A percentile compares a stretch with the other conserved stretches of the same genome.
These are phyloP conservation scores for Schizophyllum amplum DNA, from an alignment of 1,284 basidiomycete genomes.

Conservation along the genomic window DNA sequence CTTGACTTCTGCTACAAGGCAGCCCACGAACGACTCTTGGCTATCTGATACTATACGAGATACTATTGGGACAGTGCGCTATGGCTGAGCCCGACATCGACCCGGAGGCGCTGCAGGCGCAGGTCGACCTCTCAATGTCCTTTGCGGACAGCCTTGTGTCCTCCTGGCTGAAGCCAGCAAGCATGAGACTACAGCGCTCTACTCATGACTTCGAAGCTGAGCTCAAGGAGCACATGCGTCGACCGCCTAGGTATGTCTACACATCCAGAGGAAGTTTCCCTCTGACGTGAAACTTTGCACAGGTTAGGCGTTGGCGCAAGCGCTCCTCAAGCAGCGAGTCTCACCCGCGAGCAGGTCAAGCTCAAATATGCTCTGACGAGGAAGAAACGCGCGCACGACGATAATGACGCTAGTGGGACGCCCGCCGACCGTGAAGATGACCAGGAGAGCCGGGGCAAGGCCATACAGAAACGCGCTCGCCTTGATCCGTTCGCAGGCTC, in stretches of 20 bases:
- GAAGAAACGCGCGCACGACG: conserved; percentile 39
- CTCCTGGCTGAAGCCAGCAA: conserved; percentile 59
- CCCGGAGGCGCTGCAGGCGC: conserved; percentile 58
- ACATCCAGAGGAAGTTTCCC: neutral
- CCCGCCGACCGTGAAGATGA: conserved; percentile 34
- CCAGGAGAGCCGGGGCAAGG: conserved; percentile 46
- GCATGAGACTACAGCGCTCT: conserved; percentile 22
- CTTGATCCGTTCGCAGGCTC: conserved; percentile 44
- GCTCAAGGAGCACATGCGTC: conserved; percentile 55
- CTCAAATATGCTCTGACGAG: conserved; percentile 49
- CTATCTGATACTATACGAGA: too few relatives aligned
- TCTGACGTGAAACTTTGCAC: conserved; percentile 9
- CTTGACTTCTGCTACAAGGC: neutral
- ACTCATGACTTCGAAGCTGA: conserved; percentile 41
- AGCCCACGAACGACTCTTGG: neutral
- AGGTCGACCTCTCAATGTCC: conserved; percentile 72
- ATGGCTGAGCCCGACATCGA: conserved; percentile 32
- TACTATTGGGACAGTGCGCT: neutral
- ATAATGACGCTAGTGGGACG: conserved; percentile 20
- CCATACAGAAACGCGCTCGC: conserved; percentile 48
- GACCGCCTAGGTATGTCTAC: conserved; percentile 51
- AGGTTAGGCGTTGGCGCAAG: conserved; percentile 68
- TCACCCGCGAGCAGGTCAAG: conserved; percentile 39
- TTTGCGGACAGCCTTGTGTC: conserved; percentile 61
- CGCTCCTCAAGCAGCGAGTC: conserved; percentile 35